Base-by-base conservation (phyloP, 2,329 filamentous ascomycete species). In the Remersonia thermophila region DNA sequence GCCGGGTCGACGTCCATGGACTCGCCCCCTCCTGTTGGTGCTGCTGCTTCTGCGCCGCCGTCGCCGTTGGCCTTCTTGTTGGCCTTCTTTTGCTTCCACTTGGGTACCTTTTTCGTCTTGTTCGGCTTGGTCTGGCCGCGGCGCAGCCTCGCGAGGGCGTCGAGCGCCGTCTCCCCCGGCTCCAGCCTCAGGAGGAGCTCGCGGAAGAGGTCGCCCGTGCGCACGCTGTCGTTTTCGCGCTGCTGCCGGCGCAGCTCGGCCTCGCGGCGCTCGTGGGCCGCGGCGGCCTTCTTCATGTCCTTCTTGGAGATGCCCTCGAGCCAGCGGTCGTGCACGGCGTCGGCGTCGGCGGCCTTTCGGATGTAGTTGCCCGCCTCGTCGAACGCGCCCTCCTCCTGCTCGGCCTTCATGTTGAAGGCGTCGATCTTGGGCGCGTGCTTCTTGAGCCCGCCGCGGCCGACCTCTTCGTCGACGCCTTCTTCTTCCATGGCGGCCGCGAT, bases 341-440 rank as follows among this genome's bases (percentile, higher is more conserved):
- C 86, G 1, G 85, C 84, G 50, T 98, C 91, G 7, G 64, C 73
- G 0, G 87, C 87, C 57, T 93, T 93, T 38, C 91, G 77, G 30
- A 98, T 76, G 55, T 78, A 98, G 57, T 96, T 98, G 8, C 89
- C 89, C 1, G 78, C 66, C 48, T 91, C 82, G 55, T 98, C 91
- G 51, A 95, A 98, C 9, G 77, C 72, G 1, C 91, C 91, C 48
- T 96, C 89, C 52, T 96, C 86, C 56, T 93, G 79, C 57, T 98
- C 91, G 10, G 73, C 65, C 40, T 75, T 77, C 69, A 98, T 83
- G 54, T 98, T 96, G 69, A 98, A 98, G 3, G 89, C 89, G 57
- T 96, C 91, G 5, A 98, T 71, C 55, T 91, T 84, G 2, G 91
- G 91, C 2, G 91, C 91, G 57, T 95, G 85, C 50, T 78, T 83